Percentiles rank a stretch among this genome's conserved stretches.
phyloP scores from a whole-genome alignment of 1,284 basidiomycete species.

The Testicularia cyperi region DNA sequence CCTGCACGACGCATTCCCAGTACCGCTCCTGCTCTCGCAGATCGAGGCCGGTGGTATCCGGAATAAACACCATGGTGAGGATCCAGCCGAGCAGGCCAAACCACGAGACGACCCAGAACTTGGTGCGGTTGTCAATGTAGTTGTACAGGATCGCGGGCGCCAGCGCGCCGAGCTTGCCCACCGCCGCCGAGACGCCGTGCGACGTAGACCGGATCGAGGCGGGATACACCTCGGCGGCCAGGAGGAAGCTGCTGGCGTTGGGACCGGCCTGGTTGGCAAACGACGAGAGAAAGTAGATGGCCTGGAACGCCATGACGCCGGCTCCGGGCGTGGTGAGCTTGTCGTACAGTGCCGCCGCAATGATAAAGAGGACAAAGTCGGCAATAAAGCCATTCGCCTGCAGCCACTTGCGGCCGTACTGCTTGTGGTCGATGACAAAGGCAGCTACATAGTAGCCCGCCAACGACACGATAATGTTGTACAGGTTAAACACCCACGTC shows the following conservation, averaged over 20 bases:
- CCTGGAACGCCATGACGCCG: slow-evolving; percentile 62
- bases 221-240: slow-evolving; percentile 60
- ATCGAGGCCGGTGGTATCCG: slow-evolving; percentile 66
- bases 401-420: slow-evolving; percentile 62
- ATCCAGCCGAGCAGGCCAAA: slow-evolving; percentile 64
- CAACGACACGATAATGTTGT: slow-evolving; percentile 63
- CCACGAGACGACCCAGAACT: slow-evolving; percentile 66
- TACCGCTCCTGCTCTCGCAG: slow-evolving; percentile 66
- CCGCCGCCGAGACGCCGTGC: slow-evolving; percentile 61
- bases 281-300: slow-evolving; percentile 64
- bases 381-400: slow-evolving; percentile 64
- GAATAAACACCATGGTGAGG: slow-evolving; percentile 63
- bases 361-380: slow-evolving; percentile 63
- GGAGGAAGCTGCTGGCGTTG: slow-evolving; percentile 62
- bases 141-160: slow-evolving; percentile 61
- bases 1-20: slow-evolving; percentile 64
- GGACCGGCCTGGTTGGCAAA: slow-evolving; percentile 67
- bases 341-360: slow-evolving; percentile 61
- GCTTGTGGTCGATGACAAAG: slow-evolving; percentile 66
- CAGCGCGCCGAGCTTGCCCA: slow-evolving; percentile 61
- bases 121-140: slow-evolving; percentile 61
- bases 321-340: slow-evolving; percentile 54
- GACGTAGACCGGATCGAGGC: slow-evolving; percentile 61
- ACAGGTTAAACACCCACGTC: slow-evolving; percentile 65
- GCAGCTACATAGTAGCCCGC: slow-evolving; percentile 66